Conservation (phyloP, 345 rosid species). For the Barbarea vulgaris region DNA sequence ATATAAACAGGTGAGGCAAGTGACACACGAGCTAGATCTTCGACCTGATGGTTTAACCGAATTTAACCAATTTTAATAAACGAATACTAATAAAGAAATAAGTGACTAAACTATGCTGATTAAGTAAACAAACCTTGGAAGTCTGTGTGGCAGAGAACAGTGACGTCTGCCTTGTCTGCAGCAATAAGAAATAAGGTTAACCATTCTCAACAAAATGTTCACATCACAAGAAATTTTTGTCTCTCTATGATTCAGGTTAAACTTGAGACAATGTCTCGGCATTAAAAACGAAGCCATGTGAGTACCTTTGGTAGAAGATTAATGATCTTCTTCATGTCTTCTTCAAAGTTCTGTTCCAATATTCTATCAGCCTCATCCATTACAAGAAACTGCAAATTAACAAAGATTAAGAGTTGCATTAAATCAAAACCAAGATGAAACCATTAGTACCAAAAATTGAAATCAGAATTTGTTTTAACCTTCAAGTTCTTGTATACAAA, state of each 20-base stretch:
- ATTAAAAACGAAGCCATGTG: not conserved
- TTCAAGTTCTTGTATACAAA: conserved; percentile 83
- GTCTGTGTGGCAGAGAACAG: conserved; percentile 98
- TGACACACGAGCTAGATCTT: conserved; percentile 93
- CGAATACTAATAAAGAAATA: not conserved
- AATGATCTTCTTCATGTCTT: conserved; percentile 93
- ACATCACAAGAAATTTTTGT: not conserved
- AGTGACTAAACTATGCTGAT: not conserved
- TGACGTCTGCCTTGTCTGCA: conserved; percentile 91
- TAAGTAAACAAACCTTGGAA: conserved; percentile 64
- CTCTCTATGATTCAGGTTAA: not conserved
- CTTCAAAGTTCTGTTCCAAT: conserved; percentile 96
- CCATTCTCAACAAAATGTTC: not conserved
- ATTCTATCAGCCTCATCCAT: conserved; percentile 99
- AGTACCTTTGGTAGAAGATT: conserved; percentile 84
- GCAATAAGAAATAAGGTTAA: conserved; percentile 12
- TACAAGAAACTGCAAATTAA: conserved; percentile 65
- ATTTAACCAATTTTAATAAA: not conserved
- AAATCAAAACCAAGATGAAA: not conserved
- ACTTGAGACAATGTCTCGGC: not conserved
- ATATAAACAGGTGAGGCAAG: conserved; percentile 77
- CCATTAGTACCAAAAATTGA: not conserved
- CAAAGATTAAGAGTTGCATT: not conserved
- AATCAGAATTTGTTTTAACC: conserved; percentile 44
- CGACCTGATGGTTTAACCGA: conserved; percentile 52